phyloP scores from a whole-genome alignment of 164 flowering plant species.

The Vitis labrusca region DNA sequence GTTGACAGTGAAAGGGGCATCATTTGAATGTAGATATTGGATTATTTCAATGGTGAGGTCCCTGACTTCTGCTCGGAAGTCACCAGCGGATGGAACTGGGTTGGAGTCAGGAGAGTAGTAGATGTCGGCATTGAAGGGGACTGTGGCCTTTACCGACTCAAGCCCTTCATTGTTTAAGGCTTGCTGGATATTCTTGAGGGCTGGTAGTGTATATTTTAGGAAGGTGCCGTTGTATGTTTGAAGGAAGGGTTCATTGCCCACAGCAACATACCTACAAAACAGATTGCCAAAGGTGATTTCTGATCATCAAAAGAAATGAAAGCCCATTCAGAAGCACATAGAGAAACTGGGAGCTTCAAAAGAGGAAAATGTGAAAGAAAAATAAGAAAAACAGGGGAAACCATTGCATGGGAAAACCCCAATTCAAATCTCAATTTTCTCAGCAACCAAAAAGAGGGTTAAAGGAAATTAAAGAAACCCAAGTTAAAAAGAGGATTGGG shows the following conservation, averaged over 20 bases:
- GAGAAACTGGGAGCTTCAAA: too few relatives aligned
- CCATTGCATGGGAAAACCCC: too few relatives aligned
- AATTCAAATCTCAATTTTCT: too few relatives aligned
- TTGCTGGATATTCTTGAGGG: constrained; percentile 62
- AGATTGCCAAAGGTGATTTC: background rate
- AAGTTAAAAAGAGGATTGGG: background rate
- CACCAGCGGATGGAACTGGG: constrained; percentile 87
- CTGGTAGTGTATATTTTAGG: constrained; percentile 53
- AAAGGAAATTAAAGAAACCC: background rate
- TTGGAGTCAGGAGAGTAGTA: constrained; percentile 66
- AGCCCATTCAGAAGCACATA: too few relatives aligned
- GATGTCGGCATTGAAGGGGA: constrained; percentile 84
- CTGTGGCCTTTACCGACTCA: constrained; percentile 60
- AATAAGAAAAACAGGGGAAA: too few relatives aligned
- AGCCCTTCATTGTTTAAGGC: constrained; percentile 61
- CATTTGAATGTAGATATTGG: constrained; percentile 45
- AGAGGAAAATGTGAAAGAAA: too few relatives aligned
- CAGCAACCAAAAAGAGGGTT: background rate
- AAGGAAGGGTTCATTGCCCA: constrained; percentile 88
- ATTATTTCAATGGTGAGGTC: constrained; percentile 58
- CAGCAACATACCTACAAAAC: constrained; percentile 77
- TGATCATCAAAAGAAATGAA: too few relatives aligned
- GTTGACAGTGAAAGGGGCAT: constrained; percentile 84
- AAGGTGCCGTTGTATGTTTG: constrained; percentile 66
- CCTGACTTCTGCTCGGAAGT: constrained; percentile 68